A percentile compares a stretch with the other conserved stretches of the same genome.
Conservation (phyloP, 805 yeast genomes). For the Candida tammaniensis region DNA sequence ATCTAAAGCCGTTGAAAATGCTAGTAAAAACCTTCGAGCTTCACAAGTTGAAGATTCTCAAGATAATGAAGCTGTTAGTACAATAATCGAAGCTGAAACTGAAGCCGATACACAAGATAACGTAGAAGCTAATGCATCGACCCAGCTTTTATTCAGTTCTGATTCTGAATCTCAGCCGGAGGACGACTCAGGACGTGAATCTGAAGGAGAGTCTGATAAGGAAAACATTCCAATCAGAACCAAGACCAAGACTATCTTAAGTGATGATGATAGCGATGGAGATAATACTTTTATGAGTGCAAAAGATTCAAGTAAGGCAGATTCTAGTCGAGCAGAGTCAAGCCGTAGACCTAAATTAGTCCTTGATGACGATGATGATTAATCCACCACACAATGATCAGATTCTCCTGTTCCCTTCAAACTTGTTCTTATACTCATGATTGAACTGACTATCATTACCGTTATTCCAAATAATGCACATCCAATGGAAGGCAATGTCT, state of each 20-base stretch:
- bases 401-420: slow-evolving; percentile 30
- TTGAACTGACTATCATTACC: slow-evolving; percentile 79
- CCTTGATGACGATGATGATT: slow-evolving; percentile 26
- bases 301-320: slow-evolving; percentile 11
- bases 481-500: slow-evolving; percentile 54
- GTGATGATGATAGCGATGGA: slow-evolving; percentile 16
- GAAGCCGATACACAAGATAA: not conserved
- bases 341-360: slow-evolving; percentile 21
- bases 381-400: slow-evolving; percentile 49
- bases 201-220: slow-evolving; percentile 9
- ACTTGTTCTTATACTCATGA: slow-evolving; percentile 60
- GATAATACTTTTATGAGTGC: slow-evolving; percentile 14
- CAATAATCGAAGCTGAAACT: not conserved
- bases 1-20: slow-evolving; percentile 10
- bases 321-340: too few relatives aligned
- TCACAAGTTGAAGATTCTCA: slow-evolving; percentile 8
- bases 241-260: slow-evolving; percentile 9
- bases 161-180: slow-evolving; percentile 7
- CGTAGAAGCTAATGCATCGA: slow-evolving; percentile 5
- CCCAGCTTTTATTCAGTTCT: slow-evolving; percentile 9
- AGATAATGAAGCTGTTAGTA: not conserved
- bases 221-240: slow-evolving; percentile 9
- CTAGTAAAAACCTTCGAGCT: slow-evolving; percentile 11
- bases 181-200: slow-evolving; percentile 2
- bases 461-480: slow-evolving; percentile 70